Evolutionary conservation across 176 grass and related monocot genomes (phyloP), one percentile per base, ranked within the genome.

Genomic region (Themeda triandra): DNA sequence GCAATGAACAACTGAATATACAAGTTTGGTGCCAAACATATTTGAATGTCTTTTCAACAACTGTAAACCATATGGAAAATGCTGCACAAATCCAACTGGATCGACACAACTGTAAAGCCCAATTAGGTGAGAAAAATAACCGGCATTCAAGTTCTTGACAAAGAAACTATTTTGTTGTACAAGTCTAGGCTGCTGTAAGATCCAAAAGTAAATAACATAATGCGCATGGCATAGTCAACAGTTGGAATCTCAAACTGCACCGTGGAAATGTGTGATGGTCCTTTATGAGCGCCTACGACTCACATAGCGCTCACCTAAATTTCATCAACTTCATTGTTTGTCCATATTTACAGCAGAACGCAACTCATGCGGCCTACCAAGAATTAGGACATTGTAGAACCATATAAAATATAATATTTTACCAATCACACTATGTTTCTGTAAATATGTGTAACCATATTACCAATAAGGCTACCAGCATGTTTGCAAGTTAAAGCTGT

Each of bases 311-410:
- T 44, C 83, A 90, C 25, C 72, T 82, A 82, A 86, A 89, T 86
- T 42, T 54, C 72, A 86, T 89, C 83, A 82, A 65, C 13, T 25
- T 72, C 13, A 82, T 14, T 90, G 11, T 86, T 4, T 82, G 88
- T 66, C 88, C 88, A 89, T 71, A 81, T 89, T 89, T 89, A 89
- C 83, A 86, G 78, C 83, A 82, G 42, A 66, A 54, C 2, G 4
- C 88, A 82, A 66, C 88, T 86, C 42, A 86, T 54, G 54, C 25
- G 0, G 42, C 71, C 78, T 77, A 31, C 83, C 78, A 89, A 89
- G 88, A 89, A 89, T 89, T 79, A 84, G 88, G 84, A 79, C 84
- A 84, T 66, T 62, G 42, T 24, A 41, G 10, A 70, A 35, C 13
- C 13, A 84, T 79, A 75, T 70, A 66, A 49, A 37, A 49, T 18